Evolutionary conservation across 1,284 basidiomycete species (phyloP).

Genomic region (Sporisorium scitamineum): DNA sequence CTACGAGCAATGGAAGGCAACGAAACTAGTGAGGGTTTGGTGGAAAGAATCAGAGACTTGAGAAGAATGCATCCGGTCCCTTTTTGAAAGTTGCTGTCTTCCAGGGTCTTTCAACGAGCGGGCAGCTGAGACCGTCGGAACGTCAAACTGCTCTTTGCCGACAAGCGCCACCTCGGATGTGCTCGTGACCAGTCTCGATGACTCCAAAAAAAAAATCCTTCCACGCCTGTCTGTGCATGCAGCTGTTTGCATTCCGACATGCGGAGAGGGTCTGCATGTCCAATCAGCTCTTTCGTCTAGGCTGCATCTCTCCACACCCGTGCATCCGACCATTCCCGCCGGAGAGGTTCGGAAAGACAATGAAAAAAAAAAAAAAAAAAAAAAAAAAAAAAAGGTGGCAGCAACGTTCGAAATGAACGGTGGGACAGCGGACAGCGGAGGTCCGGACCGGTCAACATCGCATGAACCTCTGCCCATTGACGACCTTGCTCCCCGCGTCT

Average conservation of each 20-base stretch:
- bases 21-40: neutral
- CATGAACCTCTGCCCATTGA: neutral
- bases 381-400: neutral
- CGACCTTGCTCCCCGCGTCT: neutral
- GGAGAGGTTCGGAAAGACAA: constrained; percentile 21
- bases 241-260: constrained; percentile 13
- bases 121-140: neutral
- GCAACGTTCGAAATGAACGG: neutral
- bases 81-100: neutral
- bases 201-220: constrained; percentile 7
- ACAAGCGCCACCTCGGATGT: constrained; percentile 5
- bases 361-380: neutral
- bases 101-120: constrained; percentile 5
- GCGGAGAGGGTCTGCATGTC: constrained; percentile 4
- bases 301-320: constrained; percentile 12
- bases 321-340: constrained; percentile 19
- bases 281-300: constrained; percentile 13
- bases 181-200: constrained; percentile 10
- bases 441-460: constrained; percentile 17
- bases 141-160: neutral
- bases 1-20: no score
- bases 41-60: neutral
- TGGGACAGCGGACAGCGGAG: neutral
- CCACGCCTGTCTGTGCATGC: neutral
- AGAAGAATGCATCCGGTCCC: neutral